A percentile compares a stretch with the other conserved stretches of the same genome.
Evolutionary conservation across 192 early-diverging fungal genomes (phyloP).

Genomic region (Backusella westeae): DNA sequence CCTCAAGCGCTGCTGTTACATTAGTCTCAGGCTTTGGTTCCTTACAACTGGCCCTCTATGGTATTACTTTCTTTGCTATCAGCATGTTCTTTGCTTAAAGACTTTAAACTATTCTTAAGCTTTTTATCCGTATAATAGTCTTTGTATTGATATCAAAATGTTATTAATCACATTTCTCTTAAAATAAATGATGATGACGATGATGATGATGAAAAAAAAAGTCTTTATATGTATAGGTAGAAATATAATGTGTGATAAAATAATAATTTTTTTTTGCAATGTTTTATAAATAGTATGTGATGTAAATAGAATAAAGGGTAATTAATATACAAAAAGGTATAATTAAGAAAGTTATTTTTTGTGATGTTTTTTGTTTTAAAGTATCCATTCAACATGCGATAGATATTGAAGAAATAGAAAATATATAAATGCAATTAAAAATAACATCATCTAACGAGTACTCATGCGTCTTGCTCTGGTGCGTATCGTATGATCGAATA

Average conservation of each 20-base stretch:
- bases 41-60: neutral
- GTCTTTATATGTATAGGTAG: neutral
- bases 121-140: neutral
- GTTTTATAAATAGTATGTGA: neutral
- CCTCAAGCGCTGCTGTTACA: neutral
- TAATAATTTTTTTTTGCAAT: conserved; percentile 6
- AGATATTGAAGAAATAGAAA: neutral
- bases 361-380: neutral
- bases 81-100: neutral
- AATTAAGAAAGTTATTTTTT: neutral
- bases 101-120: neutral
- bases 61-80: neutral
- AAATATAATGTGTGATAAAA: neutral
- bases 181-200: neutral
- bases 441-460: neutral
- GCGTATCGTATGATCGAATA: conserved; percentile 24
- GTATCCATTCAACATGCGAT: neutral
- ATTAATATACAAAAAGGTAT: neutral
- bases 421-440: neutral
- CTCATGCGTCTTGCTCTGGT: conserved; percentile 16
- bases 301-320: neutral
- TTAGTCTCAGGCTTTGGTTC: neutral
- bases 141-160: neutral
- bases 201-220: neutral
- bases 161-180: neutral